A percentile compares a stretch with the other conserved stretches of the same genome.
phyloP scores from a whole-genome alignment of 768 basidiomycete species.

The Multifurca ochricompacta region DNA sequence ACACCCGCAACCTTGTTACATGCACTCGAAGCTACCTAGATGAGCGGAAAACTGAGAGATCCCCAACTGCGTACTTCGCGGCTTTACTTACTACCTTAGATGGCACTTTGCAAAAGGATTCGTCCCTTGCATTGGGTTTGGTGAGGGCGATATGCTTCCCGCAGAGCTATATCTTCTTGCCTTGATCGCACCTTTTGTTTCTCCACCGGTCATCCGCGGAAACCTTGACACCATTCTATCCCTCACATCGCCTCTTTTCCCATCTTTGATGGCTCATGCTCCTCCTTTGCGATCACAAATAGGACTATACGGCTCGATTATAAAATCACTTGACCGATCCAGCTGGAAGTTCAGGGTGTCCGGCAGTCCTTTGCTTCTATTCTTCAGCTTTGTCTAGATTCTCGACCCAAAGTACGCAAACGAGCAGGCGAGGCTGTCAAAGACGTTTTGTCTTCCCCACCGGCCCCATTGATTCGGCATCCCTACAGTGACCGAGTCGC shows the following conservation, averaged over 20 bases:
- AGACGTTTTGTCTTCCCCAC: slow-evolving; percentile 68
- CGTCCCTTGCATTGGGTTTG: slow-evolving; percentile 30
- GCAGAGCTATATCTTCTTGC: slow-evolving; percentile 82
- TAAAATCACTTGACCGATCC: slow-evolving; percentile 65
- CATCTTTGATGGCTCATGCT: slow-evolving; percentile 52
- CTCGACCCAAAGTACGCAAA: slow-evolving; percentile 89
- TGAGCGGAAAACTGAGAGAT: slow-evolving; percentile 57
- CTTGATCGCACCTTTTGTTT: slow-evolving; percentile 67
- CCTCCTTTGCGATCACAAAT: slow-evolving; percentile 84
- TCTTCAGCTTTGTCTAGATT: slow-evolving; percentile 76
- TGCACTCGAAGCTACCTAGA: slow-evolving; percentile 78
- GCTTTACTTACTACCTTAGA: slow-evolving; percentile 80
- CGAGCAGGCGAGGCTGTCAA: slow-evolving; percentile 81
- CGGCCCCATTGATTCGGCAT: slow-evolving; percentile 68
- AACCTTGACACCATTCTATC: slow-evolving; percentile 64
- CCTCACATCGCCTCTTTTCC: slow-evolving; percentile 74
- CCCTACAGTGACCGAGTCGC: slow-evolving; percentile 80
- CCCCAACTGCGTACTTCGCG: slow-evolving; percentile 93
- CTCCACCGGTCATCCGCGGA: slow-evolving; percentile 70
- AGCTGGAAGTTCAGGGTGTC: slow-evolving; percentile 58
- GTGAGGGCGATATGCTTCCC: slow-evolving; percentile 71
- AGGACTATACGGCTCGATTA: slow-evolving; percentile 60
- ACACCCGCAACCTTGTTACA: slow-evolving; percentile 77
- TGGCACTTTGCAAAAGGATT: slow-evolving; percentile 59
- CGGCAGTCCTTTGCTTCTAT: slow-evolving; percentile 82